A percentile compares a stretch with the other conserved stretches of the same genome.
phyloP scores from a whole-genome alignment of 495 filamentous ascomycete species.

The Xylaria flabelliformis region DNA sequence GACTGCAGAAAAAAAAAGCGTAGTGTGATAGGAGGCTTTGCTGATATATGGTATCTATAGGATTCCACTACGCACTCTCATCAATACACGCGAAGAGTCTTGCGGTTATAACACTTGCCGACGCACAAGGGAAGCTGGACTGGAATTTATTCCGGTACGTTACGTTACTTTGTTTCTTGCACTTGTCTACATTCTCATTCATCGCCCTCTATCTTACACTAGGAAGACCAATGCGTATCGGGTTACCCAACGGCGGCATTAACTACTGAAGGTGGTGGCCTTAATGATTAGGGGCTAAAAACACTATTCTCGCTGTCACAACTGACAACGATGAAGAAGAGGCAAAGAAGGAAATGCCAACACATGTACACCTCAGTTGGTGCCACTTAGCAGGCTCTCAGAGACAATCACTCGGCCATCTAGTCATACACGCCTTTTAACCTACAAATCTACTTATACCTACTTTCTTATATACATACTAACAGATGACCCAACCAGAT shows the following conservation, averaged over 20 bases:
- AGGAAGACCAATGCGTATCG: background rate
- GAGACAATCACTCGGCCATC: too few relatives aligned
- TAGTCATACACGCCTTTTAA: too few relatives aligned
- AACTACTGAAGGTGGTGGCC: background rate
- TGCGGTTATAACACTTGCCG: background rate
- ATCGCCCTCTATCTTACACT: background rate
- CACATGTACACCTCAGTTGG: too few relatives aligned
- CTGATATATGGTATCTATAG: slow-evolving; percentile 1
- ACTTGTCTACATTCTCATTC: background rate
- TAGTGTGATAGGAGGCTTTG: too few relatives aligned
- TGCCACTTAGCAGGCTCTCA: too few relatives aligned
- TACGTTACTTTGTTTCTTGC: background rate
- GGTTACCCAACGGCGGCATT: background rate
- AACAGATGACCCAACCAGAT: background rate
- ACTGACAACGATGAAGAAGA: background rate
- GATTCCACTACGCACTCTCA: slow-evolving; percentile 4
- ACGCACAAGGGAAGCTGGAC: background rate
- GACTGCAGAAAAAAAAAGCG: too few relatives aligned
- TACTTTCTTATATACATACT: background rate
- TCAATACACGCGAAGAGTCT: background rate
- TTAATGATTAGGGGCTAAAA: background rate
- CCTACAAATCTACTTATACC: too few relatives aligned
- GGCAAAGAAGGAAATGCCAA: too few relatives aligned
- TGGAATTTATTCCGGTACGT: slow-evolving; percentile 21
- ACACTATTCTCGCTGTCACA: background rate